Evolutionary conservation across 441 rosid species (phyloP).

Genomic region (Erodium trifolium): DNA sequence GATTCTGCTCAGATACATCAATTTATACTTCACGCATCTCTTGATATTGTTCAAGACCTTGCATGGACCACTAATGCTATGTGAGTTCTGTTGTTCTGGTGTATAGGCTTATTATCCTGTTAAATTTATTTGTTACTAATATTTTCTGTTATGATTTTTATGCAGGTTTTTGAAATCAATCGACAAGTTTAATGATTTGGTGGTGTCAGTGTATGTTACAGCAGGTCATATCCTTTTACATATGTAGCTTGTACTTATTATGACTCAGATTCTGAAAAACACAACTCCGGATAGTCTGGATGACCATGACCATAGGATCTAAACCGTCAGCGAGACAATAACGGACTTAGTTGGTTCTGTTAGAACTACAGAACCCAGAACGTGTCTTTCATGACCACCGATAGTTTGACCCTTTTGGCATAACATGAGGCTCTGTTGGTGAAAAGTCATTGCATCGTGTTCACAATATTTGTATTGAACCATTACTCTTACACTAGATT

Average conservation of each 20-base stretch:
- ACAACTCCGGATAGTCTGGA: too few relatives aligned
- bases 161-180: conserved; percentile 85
- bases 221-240: conserved; percentile 90
- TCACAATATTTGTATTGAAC: background rate
- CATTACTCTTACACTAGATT: background rate
- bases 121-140: background rate
- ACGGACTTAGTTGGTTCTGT: background rate
- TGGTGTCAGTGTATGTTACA: conserved; percentile 89
- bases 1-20: conserved; percentile 94
- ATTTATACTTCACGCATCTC: conserved; percentile 83
- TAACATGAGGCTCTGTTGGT: background rate
- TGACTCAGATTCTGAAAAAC: background rate
- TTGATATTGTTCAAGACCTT: conserved; percentile 89
- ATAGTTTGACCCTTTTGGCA: too few relatives aligned
- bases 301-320: too few relatives aligned
- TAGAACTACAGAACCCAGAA: background rate
- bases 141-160: conserved; percentile 1
- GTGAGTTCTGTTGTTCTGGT: conserved; percentile 31
- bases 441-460: background rate
- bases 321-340: too few relatives aligned
- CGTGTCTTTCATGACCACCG: too few relatives aligned
- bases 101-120: background rate
- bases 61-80: conserved; percentile 98
- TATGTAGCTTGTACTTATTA: background rate
- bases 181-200: conserved; percentile 86